phyloP scores from a whole-genome alignment of 106 monocot species.

The Phalaenopsis aphrodite region DNA sequence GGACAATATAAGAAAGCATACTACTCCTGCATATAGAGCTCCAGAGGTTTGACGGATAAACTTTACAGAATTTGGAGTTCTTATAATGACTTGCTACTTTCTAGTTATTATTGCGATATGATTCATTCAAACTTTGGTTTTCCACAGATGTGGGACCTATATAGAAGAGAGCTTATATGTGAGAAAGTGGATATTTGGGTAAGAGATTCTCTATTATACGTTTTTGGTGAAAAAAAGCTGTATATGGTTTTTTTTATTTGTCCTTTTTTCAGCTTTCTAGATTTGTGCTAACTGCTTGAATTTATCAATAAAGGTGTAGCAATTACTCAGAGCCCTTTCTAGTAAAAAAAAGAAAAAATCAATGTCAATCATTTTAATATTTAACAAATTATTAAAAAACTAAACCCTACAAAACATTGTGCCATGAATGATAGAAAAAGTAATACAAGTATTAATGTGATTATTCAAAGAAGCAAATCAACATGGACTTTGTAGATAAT shows the following conservation, averaged over 20 bases:
- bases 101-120: not conserved
- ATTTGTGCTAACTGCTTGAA: not conserved
- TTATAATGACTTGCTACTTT: not conserved
- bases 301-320: not conserved
- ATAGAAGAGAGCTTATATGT: constrained; percentile 85
- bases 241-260: not conserved
- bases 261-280: not conserved
- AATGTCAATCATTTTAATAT: not conserved
- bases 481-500: no score
- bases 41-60: constrained; percentile 62
- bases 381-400: not conserved
- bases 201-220: constrained; percentile 12
- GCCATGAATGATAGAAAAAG: not conserved
- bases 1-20: constrained; percentile 94
- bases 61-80: constrained; percentile 1
- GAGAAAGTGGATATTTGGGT: constrained; percentile 99
- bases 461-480: no score
- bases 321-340: not conserved
- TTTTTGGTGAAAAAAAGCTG: not conserved
- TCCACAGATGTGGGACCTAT: constrained; percentile 97
- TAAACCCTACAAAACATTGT: not conserved
- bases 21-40: constrained; percentile 98
- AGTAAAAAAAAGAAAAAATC: not conserved
- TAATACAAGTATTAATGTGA: not conserved
- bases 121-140: constrained; percentile 14